These are phyloP conservation scores for Phytopythium delawarense DNA, from an alignment of 352 stramenopile genomes.

Conservation along the genomic window DNA sequence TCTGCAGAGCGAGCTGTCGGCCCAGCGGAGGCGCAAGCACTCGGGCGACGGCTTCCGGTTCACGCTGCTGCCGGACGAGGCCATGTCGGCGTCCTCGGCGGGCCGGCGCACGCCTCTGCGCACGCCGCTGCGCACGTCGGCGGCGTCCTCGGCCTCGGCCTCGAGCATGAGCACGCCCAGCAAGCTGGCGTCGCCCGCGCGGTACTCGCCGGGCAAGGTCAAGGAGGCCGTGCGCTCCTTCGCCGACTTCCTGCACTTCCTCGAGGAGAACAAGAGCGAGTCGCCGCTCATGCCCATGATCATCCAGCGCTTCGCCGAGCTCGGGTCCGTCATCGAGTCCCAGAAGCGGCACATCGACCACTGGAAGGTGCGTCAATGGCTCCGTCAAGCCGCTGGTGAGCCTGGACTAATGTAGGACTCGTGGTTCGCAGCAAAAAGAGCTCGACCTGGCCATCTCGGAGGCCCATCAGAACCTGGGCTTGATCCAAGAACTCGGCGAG, in stretches of 20 bases:
- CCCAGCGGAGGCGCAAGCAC: conserved; percentile 26
- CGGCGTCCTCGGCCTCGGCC: conserved; percentile 11
- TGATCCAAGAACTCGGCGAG: conserved; percentile 49
- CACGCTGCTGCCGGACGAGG: conserved; percentile 46
- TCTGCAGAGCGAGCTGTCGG: conserved; percentile 8
- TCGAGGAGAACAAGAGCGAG: conserved; percentile 72
- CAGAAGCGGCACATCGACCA: conserved; percentile 83
- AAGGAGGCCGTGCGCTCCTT: conserved; percentile 80
- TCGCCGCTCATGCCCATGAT: conserved; percentile 74
- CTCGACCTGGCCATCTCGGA: conserved; percentile 75
- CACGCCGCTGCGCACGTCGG: conserved; percentile 9
- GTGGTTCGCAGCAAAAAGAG: conserved; percentile 49
- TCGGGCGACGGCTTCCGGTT: conserved; percentile 40
- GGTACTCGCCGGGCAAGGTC: conserved; percentile 69
- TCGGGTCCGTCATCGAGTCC: conserved; percentile 78
- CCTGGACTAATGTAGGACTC: background rate
- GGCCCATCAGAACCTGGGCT: conserved; percentile 55
- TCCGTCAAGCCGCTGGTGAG: background rate
- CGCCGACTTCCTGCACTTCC: conserved; percentile 77
- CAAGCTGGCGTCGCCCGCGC: conserved; percentile 44
- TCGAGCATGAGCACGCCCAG: conserved; percentile 18
- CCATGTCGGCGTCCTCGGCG: conserved; percentile 11
- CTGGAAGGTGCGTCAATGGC: conserved; percentile 45
- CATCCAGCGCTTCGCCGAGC: conserved; percentile 69
- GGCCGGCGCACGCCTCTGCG: conserved; percentile 17